A percentile compares a stretch with the other conserved stretches of the same genome.
Conservation (phyloP, 306 rosid genomes). For the Astragalus membranaceus region DNA sequence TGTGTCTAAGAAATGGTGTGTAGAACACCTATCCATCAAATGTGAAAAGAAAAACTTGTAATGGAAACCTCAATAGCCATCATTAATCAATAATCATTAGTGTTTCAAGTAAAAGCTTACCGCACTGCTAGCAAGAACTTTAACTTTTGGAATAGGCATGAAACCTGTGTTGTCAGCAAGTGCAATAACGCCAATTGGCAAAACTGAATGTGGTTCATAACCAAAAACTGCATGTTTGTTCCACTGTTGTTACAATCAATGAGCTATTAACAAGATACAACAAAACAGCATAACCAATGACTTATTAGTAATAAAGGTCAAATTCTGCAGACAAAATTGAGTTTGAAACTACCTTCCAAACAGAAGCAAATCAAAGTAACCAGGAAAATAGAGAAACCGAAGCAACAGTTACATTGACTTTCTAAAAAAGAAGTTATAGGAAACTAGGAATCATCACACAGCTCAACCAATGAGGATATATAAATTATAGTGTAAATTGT, state of each 20-base stretch:
- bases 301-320: slow-evolving; percentile 4
- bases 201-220: slow-evolving; percentile 95
- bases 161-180: slow-evolving; percentile 72
- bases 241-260: slow-evolving; percentile 6
- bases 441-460: not conserved
- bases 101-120: slow-evolving; percentile 43
- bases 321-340: not conserved
- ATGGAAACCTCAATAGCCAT: slow-evolving; percentile 1
- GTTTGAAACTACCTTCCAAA: not conserved
- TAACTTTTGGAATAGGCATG: slow-evolving; percentile 76
- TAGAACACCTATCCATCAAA: slow-evolving; percentile 63
- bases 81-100: slow-evolving; percentile 6
- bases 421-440: not conserved
- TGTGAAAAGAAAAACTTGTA: slow-evolving; percentile 21
- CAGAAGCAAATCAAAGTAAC: slow-evolving; percentile 24
- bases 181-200: slow-evolving; percentile 76
- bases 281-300: not conserved
- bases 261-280: slow-evolving; percentile 12
- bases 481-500: not conserved
- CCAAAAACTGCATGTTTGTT: slow-evolving; percentile 64
- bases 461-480: not conserved
- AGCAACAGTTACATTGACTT: slow-evolving; percentile 4
- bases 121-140: slow-evolving; percentile 90
- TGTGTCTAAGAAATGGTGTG: slow-evolving; percentile 85
- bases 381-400: slow-evolving; percentile 34